Evolutionary conservation across 805 yeast species (phyloP).

Genomic region (Metschnikowia anglica): DNA sequence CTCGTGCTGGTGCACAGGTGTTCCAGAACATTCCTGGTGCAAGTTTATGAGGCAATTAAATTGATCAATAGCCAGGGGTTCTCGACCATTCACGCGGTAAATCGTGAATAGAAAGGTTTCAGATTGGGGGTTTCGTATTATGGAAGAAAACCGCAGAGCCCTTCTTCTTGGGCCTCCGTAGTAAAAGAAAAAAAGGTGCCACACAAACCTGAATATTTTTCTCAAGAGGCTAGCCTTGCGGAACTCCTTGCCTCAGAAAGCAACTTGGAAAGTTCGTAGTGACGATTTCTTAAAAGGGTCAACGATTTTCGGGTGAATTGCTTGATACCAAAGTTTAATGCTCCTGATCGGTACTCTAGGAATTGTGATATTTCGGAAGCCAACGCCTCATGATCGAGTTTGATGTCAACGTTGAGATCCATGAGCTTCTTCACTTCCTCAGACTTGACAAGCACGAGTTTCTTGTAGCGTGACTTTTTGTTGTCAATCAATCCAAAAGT

Average conservation of each 20-base stretch:
- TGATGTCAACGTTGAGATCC: constrained; percentile 47
- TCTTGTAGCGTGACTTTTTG: constrained; percentile 48
- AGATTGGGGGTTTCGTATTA: too few relatives aligned
- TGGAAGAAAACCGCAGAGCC: too few relatives aligned
- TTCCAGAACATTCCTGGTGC: constrained; percentile 19
- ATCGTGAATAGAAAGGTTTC: too few relatives aligned
- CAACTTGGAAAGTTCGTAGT: constrained; percentile 12
- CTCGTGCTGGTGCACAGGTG: constrained; percentile 20
- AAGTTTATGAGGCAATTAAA: not conserved
- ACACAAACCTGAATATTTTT: too few relatives aligned
- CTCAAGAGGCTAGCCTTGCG: too few relatives aligned
- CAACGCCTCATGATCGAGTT: constrained; percentile 54
- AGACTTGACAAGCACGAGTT: constrained; percentile 38
- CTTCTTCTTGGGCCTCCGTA: too few relatives aligned
- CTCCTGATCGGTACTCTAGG: constrained; percentile 48
- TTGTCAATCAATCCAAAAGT: constrained; percentile 50
- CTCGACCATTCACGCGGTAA: too few relatives aligned
- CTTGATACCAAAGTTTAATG: constrained; percentile 39
- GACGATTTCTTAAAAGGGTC: constrained; percentile 15
- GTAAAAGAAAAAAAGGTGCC: too few relatives aligned
- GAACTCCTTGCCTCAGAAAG: not conserved
- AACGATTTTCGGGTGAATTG: constrained; percentile 23
- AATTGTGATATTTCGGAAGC: constrained; percentile 65
- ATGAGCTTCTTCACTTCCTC: constrained; percentile 44
- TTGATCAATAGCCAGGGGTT: too few relatives aligned